Evolutionary conservation across 2,329 filamentous ascomycete species (phyloP).

Genomic region (Phialophora chinensis): DNA sequence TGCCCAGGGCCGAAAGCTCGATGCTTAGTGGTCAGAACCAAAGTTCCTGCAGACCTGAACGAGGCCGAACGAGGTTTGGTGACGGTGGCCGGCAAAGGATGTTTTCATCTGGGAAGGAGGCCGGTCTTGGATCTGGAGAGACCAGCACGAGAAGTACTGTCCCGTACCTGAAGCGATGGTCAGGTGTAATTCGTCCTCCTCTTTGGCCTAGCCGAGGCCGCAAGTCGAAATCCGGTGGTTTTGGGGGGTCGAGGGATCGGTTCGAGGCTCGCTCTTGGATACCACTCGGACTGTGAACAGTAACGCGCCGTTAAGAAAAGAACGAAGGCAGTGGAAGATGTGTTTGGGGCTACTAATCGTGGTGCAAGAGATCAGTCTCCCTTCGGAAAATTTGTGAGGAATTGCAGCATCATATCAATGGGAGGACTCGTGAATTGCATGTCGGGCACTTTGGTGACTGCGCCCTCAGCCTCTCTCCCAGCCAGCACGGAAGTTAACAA

Average conservation of each 20-base stretch:
- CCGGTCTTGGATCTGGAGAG: neutral
- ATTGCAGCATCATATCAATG: slow-evolving; percentile 6
- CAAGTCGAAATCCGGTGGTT: neutral
- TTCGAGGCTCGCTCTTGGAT: neutral
- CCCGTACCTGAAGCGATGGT: neutral
- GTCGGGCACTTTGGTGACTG: slow-evolving; percentile 7
- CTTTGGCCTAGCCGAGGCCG: neutral
- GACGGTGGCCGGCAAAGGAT: neutral
- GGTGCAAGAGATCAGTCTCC: neutral
- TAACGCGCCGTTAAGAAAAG: neutral
- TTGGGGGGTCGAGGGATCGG: neutral
- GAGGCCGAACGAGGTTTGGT: slow-evolving; percentile 19
- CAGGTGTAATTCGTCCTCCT: neutral
- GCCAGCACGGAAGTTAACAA: neutral
- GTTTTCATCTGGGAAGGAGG: neutral
- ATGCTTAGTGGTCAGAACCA: slow-evolving; percentile 11
- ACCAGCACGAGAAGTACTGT: neutral
- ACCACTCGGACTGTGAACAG: neutral
- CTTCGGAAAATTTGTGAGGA: neutral
- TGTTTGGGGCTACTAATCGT: neutral
- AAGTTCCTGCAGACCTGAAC: slow-evolving; percentile 25
- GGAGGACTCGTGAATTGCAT: neutral
- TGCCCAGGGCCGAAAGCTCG: slow-evolving; percentile 10
- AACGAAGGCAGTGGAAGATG: neutral
- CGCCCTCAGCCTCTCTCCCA: neutral